phyloP scores from a whole-genome alignment of 164 flowering plant species.

The Piper longum region DNA sequence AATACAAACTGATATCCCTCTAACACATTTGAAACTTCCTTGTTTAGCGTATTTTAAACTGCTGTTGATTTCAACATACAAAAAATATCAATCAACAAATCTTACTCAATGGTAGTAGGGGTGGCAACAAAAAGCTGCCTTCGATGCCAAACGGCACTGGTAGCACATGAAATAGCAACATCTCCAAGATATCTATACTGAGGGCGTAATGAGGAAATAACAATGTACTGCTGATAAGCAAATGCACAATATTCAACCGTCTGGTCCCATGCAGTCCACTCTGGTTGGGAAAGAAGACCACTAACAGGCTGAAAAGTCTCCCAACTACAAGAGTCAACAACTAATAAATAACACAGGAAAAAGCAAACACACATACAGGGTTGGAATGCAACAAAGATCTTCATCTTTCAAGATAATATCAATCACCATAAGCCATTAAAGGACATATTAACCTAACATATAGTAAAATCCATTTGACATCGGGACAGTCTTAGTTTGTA shows the following conservation, averaged over 20 bases:
- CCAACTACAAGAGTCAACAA: slow-evolving; percentile 57
- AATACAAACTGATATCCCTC: background rate
- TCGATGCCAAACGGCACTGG: slow-evolving; percentile 97
- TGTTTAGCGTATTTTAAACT: too few relatives aligned
- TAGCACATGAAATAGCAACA: slow-evolving; percentile 92
- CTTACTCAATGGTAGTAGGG: slow-evolving; percentile 96
- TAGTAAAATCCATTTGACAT: too few relatives aligned
- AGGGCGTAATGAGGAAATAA: slow-evolving; percentile 88
- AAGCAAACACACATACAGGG: background rate
- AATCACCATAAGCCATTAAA: background rate
- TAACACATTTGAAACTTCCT: background rate
- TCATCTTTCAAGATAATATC: background rate
- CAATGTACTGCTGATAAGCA: slow-evolving; percentile 82
- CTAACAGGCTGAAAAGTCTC: slow-evolving; percentile 94
- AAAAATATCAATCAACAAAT: background rate
- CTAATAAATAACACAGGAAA: slow-evolving; percentile 3
- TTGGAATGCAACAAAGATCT: background rate
- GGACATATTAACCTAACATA: too few relatives aligned
- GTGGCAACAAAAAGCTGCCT: slow-evolving; percentile 94
- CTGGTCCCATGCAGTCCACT: slow-evolving; percentile 99
- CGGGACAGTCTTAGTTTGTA: too few relatives aligned
- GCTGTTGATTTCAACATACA: too few relatives aligned
- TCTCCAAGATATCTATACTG: slow-evolving; percentile 95
- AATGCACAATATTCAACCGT: slow-evolving; percentile 99
- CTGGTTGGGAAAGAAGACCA: slow-evolving; percentile 93